These are phyloP conservation scores for Coprinellus micaceus DNA, from an alignment of 768 basidiomycete species.

Conservation along the genomic window DNA sequence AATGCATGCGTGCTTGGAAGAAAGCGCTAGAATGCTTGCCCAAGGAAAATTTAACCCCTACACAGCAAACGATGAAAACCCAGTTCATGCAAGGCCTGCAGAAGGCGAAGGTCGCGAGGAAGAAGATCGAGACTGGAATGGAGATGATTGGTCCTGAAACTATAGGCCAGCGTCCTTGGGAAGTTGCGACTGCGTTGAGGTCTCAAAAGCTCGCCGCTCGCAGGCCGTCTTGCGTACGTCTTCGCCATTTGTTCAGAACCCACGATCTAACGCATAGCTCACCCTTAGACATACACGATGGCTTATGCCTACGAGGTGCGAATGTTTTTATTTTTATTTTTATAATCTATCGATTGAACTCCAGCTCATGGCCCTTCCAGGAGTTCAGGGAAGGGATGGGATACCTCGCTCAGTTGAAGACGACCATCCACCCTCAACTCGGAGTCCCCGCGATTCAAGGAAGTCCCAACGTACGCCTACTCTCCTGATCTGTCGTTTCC, in stretches of 20 bases:
- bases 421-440: background rate
- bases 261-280: no score
- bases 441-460: background rate
- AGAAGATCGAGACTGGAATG: background rate
- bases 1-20: background rate
- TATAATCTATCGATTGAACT: background rate
- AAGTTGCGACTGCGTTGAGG: background rate
- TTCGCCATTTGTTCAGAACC: no score
- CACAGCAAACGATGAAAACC: slow-evolving; percentile 1
- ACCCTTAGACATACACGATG: background rate
- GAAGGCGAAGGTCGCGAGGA: background rate
- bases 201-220: background rate
- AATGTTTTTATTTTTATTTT: background rate
- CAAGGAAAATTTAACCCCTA: background rate
- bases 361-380: background rate
- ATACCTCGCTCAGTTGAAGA: background rate
- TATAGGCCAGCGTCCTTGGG: background rate
- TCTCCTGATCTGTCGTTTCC: background rate
- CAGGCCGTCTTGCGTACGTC: background rate
- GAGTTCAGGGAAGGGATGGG: background rate
- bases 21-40: slow-evolving; percentile 2
- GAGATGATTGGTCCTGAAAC: background rate
- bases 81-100: slow-evolving; percentile 6
- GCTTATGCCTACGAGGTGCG: slow-evolving; percentile 1
- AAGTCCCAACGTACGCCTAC: background rate